Evolutionary conservation across 164 flowering plant species (phyloP), one percentile per base, ranked within the genome.

Genomic region (Vitis amurensis): DNA sequence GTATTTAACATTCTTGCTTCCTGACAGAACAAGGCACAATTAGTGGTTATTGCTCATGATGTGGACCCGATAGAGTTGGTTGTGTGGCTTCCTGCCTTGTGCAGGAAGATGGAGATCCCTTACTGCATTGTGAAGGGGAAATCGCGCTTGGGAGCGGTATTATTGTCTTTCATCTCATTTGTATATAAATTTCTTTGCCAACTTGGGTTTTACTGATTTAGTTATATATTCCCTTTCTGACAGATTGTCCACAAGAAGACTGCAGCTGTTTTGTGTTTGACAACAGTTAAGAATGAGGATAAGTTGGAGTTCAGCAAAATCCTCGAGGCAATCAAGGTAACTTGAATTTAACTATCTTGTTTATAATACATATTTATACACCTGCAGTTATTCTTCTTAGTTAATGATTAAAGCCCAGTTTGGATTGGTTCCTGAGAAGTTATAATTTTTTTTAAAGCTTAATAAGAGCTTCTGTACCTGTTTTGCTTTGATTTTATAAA

Each of bases 161-260:
- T 27, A n/a, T 10, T 9, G 37, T 12, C 6, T 48, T 65, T 6
- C 2, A 23, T 53, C n/a, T 37, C 11, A 23, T 27, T 50, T 14
- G 10, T 62, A 48, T 12, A 5, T 27, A n/a, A 23, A 9, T 58
- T 4, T 11, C 16, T 23, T 53, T 15, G 14, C 27, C 1, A 14
- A 37, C 11, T 48, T 47, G n/a, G 50, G 27, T 37, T 13, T 62
- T 10, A 16, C 9, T 50, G 31, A 11, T 71, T 11, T 23, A 23
- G 3, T n/a, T 63, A 62, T 56, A 59, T 47, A 2, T 19, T 10
- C 2, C 17, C 31, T 66, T 17, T 52, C 49, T 11, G 10, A 37
- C 82, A 90, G 97, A 79, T 92, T 78, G 91, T 92, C 51, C 98
- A 92, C 79, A 81, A 92, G 80, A 91, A 91, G 64, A 92, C 90